Base-by-base conservation (phyloP, 2,329 filamentous ascomycete genomes). In the Aspergillus quadricinctus region DNA sequence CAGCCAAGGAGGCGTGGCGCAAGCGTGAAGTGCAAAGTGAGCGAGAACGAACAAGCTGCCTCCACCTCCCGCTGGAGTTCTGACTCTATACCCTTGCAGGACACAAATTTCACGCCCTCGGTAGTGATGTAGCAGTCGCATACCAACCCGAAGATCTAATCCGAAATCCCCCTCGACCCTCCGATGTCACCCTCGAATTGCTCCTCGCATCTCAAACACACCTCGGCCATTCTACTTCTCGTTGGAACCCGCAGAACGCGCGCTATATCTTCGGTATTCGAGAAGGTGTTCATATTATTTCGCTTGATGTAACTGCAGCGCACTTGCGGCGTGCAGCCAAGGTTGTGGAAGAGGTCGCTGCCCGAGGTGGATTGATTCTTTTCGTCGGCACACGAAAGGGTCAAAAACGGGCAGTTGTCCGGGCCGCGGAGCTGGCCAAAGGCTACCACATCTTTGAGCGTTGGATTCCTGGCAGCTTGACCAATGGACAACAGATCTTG, bases 161-260 rank as follows among this genome's bases (percentile, higher is more conserved):
- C 54, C 79, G 77, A 57, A 81, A 91, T 69, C 92, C 94, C 3
- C 92, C 92, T 1, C 77, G 77, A 41, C 88, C 91, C 25, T 81
- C 87, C 71, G 89, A 97, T 68, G 83, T 97, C 59, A 92, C 92
- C 49, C 85, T 99, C 57, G 92, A 97, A 78, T 83, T 96, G 59
- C 84, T 99, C 60, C 87, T 96, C 80, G 90, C 92, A 48, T 86
- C 88, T 31, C 91, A 96, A 77, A 85, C 86, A 54, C 92, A 96
- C 76, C 86, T 97, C 74, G 94, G 94, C 61, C 94, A 99, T 77
- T 84, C 89, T 68, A 93, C 89, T 0, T 90, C 90, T 59, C 82
- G 92, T 50, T 99, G 94, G 94, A 96, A 99, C 76, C 92, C 94
- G 10, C 87, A 86, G 52, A 99, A 97, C 78, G 88, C 92, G 62